Conservation (phyloP, 1,284 basidiomycete species). For the Wolfiporia cocos region DNA sequence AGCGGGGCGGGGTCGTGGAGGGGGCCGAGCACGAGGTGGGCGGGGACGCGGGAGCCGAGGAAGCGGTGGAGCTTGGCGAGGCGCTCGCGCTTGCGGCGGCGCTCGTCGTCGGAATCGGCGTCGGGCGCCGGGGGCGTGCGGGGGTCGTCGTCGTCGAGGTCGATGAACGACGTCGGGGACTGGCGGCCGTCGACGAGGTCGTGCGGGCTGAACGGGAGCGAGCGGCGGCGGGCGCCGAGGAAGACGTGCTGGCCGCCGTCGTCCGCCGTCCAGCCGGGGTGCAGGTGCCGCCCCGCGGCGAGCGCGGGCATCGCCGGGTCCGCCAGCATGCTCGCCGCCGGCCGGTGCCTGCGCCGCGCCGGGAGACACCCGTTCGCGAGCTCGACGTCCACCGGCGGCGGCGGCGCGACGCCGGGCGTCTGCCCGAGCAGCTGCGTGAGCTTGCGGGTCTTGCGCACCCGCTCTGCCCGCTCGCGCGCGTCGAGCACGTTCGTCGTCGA, state of each 20-base stretch:
- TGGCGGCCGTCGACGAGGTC: conserved; percentile 23
- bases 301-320: conserved; percentile 15
- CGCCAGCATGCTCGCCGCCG: conserved; percentile 37
- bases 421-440: conserved; percentile 74
- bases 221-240: conserved; percentile 40
- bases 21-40: conserved; percentile 56
- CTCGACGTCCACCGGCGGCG: conserved; percentile 13
- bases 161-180: conserved; percentile 55
- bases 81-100: conserved; percentile 62
- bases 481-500: conserved; percentile 65
- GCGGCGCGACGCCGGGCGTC: conserved; percentile 35
- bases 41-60: conserved; percentile 70
- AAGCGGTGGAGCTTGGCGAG: conserved; percentile 76
- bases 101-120: conserved; percentile 50
- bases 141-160: conserved; percentile 58
- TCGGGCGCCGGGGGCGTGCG: conserved; percentile 32
- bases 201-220: conserved; percentile 37
- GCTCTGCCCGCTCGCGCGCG: conserved; percentile 62
- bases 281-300: conserved; percentile 4
- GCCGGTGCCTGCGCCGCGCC: conserved; percentile 23
- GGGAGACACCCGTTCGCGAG: conserved; percentile 13
- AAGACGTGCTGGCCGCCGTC: conserved; percentile 29
- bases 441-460: conserved; percentile 69
- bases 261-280: conserved; percentile 29
- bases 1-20: conserved; percentile 33